Percentiles rank a stretch among this genome's conserved stretches.
Conservation (phyloP, 1,139 yeast species). For the Hemisphaericaspora xylanilytica region DNA sequence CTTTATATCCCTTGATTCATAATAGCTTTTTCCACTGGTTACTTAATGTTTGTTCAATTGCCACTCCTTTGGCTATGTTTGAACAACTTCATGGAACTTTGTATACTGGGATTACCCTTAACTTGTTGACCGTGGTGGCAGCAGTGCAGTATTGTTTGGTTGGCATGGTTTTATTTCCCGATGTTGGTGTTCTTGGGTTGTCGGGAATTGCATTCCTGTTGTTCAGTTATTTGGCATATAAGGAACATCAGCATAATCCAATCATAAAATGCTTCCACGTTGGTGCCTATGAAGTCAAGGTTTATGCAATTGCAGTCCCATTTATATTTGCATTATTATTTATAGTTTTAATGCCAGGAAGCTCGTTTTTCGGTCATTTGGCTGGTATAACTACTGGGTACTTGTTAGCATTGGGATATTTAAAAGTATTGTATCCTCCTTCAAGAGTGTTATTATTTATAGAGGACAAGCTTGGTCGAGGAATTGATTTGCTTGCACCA, state of each 20-base stretch:
- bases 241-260: constrained; percentile 56
- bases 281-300: constrained; percentile 23
- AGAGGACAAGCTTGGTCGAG: constrained; percentile 51
- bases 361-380: constrained; percentile 75
- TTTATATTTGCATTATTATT: constrained; percentile 51
- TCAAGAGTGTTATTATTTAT: constrained; percentile 62
- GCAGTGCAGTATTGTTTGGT: constrained; percentile 64
- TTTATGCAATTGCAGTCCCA: constrained; percentile 68
- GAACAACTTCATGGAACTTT: constrained; percentile 83
- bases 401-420: constrained; percentile 54
- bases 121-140: constrained; percentile 66
- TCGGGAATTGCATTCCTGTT: constrained; percentile 79
- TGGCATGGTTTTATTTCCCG: constrained; percentile 55
- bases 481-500: constrained; percentile 54
- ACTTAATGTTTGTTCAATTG: constrained; percentile 58
- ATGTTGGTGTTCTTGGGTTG: constrained; percentile 58
- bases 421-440: constrained; percentile 63
- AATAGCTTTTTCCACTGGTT: constrained; percentile 58
- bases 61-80: constrained; percentile 63
- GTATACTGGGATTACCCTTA: constrained; percentile 79
- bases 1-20: constrained; percentile 78
- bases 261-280: constrained; percentile 25
- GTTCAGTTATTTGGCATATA: constrained; percentile 59
- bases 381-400: constrained; percentile 42
- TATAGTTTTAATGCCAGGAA: constrained; percentile 44